Evolutionary conservation across 2,329 filamentous ascomycete genomes (phyloP).

Genomic region (Monosporascus sp.): DNA sequence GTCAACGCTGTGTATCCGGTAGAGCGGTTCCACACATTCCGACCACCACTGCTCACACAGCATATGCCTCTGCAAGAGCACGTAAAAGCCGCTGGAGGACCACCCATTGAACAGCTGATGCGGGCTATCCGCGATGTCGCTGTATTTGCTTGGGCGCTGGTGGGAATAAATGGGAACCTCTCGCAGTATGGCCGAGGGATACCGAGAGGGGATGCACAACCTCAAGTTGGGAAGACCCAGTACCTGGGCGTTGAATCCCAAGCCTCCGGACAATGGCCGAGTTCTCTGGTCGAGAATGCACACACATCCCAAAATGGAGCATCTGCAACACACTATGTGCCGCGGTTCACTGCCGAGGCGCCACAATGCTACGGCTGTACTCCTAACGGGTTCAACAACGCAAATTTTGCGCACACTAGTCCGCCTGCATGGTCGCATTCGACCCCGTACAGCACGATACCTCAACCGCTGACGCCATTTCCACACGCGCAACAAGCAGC

Average conservation of each 20-base stretch:
- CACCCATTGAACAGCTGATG: constrained; percentile 62
- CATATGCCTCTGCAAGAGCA: constrained; percentile 40
- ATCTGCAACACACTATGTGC: constrained; percentile 6
- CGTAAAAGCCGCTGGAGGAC: constrained; percentile 44
- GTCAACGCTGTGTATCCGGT: constrained; percentile 43
- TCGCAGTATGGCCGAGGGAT: constrained; percentile 58
- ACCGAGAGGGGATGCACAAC: constrained; percentile 59
- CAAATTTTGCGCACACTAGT: constrained; percentile 7
- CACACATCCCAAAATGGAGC: constrained; percentile 3
- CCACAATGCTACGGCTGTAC: constrained; percentile 10
- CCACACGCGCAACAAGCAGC: constrained; percentile 8
- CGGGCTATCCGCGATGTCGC: constrained; percentile 76
- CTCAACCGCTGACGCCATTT: constrained; percentile 9
- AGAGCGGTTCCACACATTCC: constrained; percentile 39
- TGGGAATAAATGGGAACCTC: constrained; percentile 73
- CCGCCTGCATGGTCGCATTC: constrained; percentile 11
- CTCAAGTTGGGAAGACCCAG: constrained; percentile 33
- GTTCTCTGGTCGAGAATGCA: constrained; percentile 2
- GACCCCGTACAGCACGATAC: constrained; percentile 2
- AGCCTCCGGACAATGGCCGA: constrained; percentile 21
- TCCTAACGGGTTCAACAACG: constrained; percentile 8
- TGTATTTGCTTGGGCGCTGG: constrained; percentile 81
- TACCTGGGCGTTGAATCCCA: constrained; percentile 34
- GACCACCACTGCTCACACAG: constrained; percentile 36
- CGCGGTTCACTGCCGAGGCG: constrained; percentile 8